phyloP scores from a whole-genome alignment of 1,284 basidiomycete species.

The Microbotryum scabiosae region DNA sequence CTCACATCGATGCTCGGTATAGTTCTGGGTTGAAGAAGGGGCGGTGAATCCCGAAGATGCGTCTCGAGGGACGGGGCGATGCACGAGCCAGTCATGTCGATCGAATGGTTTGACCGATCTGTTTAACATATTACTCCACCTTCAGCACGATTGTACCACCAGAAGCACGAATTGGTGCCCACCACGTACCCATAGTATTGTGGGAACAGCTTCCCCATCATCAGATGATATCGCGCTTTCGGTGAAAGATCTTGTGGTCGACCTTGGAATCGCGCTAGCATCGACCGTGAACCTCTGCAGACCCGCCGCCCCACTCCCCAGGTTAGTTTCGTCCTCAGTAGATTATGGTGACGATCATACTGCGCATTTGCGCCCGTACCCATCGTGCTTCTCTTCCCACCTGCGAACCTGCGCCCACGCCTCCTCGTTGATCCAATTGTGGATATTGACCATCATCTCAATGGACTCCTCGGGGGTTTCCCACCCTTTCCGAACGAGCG shows the following conservation, averaged over 20 bases:
- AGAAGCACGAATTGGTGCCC: neutral
- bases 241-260: conserved; percentile 69
- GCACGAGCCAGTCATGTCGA: conserved; percentile 87
- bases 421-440: conserved; percentile 95
- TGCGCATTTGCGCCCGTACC: conserved; percentile 41
- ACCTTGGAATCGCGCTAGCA: conserved; percentile 79
- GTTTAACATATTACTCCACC: neutral
- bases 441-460: conserved; percentile 94
- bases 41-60: too few relatives aligned
- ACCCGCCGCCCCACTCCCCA: neutral
- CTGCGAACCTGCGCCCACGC: conserved; percentile 92
- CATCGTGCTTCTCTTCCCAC: conserved; percentile 69
- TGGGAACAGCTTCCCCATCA: conserved; percentile 80
- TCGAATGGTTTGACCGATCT: conserved; percentile 91
- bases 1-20: conserved; percentile 26
- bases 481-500: conserved; percentile 92
- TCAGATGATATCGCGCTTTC: conserved; percentile 77
- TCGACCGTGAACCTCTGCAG: conserved; percentile 45
- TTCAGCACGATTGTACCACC: too few relatives aligned
- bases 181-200: conserved; percentile 68
- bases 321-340: neutral
- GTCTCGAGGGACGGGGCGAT: conserved; percentile 12
- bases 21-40: conserved; percentile 6
- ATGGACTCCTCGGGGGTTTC: conserved; percentile 95
- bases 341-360: neutral